A percentile compares a stretch with the other conserved stretches of the same genome.
phyloP scores from a whole-genome alignment of 1,284 basidiomycete species.

The Ustilago lituana region DNA sequence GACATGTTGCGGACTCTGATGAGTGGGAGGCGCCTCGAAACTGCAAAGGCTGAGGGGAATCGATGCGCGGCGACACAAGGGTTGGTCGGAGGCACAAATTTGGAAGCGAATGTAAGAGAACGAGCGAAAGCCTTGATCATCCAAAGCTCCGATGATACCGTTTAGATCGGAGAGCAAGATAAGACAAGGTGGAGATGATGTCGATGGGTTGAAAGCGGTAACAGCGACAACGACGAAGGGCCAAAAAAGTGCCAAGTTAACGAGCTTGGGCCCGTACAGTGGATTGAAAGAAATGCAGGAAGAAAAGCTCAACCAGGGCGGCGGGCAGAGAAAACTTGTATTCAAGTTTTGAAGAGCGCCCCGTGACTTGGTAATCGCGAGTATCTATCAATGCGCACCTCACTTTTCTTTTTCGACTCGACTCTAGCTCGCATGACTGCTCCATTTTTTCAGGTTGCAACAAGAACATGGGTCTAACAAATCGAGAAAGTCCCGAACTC shows the following conservation, averaged over 20 bases:
- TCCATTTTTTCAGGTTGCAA: no score
- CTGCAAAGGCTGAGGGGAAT: neutral
- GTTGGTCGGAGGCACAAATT: constrained; percentile 25
- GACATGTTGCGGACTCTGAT: constrained; percentile 35
- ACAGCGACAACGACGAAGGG: neutral
- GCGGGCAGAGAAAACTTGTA: neutral
- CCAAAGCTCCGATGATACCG: constrained; percentile 16
- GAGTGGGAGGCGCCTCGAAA: constrained; percentile 1
- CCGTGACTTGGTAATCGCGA: constrained; percentile 7
- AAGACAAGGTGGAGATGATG: constrained; percentile 5
- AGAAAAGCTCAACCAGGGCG: constrained; percentile 7
- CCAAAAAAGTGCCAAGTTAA: neutral
- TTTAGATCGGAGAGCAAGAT: neutral
- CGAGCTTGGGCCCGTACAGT: neutral
- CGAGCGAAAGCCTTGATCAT: constrained; percentile 39
- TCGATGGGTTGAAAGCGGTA: neutral
- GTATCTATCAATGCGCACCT: neutral
- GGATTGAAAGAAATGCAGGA: constrained; percentile 1
- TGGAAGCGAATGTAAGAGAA: constrained; percentile 14
- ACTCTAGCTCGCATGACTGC: constrained; percentile 1
- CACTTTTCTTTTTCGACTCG: neutral
- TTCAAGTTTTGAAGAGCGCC: neutral
- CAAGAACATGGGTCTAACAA: no score
- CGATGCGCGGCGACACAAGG: constrained; percentile 1
- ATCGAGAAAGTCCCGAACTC: no score